Evolutionary conservation across 257 asterid genomes (phyloP), one percentile per base, ranked within the genome.

Genomic region (Nicotiana tabacum): DNA sequence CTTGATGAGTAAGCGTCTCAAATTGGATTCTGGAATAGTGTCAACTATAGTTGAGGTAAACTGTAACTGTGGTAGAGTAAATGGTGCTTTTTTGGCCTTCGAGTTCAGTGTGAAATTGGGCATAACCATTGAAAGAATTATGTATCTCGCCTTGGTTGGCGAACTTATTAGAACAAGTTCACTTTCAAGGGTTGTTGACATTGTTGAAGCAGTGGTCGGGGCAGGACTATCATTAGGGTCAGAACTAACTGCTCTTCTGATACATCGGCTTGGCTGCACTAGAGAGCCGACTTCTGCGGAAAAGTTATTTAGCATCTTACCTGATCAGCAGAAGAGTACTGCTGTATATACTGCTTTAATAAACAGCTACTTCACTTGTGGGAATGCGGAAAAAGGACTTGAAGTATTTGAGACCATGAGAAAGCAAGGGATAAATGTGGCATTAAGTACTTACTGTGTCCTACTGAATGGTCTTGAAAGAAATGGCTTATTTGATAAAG

Each of bases 341-440:
- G 90, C 98, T 84, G 93, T 92, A n/a, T 91, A 87, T 81, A 96
- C 98, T 61, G 95, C 98, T 60, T 21, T 94, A 43, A 89, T 94
- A 0, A 84, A 88, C 68, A 90, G 97, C 77, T 91, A 85, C 85
- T 91, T 96, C 83, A 86, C 89, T 53, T 90, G 87, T 24, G 95
- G 97, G 27, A 81, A 91, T 80, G 82, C 82, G 79, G 89, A 87
- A 10, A 88, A 82, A 85, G 98, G 90, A 37, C 85, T 94, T 67
- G 94, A 90, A 85, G 88, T 87, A 29, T 92, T 94, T 65, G 81
- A 87, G 35, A 74, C 33, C 69, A 93, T 96, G 98, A 88, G 81
- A 88, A 85, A 65, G 48, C 85, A 81, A 84, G 92, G 94, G 11
- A 85, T 91, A 32, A 78, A 53, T 46, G 83, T 85, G 84, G 90